Conservation (phyloP, 768 basidiomycete genomes). For the Calocybe cyanea region DNA sequence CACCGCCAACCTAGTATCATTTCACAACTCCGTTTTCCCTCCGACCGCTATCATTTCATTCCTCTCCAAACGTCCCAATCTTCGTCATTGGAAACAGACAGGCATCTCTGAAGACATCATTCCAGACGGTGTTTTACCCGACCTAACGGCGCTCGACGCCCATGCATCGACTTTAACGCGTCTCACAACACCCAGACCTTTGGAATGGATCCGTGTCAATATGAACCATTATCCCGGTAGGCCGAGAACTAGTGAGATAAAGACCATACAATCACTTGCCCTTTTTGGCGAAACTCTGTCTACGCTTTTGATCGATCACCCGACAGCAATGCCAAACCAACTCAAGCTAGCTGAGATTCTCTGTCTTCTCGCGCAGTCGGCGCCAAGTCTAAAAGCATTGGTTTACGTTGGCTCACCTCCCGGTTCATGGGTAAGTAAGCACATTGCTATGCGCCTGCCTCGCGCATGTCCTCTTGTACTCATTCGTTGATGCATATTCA, state of each 20-base stretch:
- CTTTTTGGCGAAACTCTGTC: constrained; percentile 12
- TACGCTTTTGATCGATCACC: constrained; percentile 9
- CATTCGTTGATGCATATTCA: no score
- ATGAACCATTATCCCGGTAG: constrained; percentile 5
- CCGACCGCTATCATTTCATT: constrained; percentile 15
- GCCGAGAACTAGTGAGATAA: constrained; percentile 1
- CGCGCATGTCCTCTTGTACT: no score
- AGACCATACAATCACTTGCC: constrained; percentile 9
- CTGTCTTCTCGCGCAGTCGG: constrained; percentile 1
- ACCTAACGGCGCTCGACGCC: constrained; percentile 12
- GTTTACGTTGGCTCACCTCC: not conserved
- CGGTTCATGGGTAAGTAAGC: no score
- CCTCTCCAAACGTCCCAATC: constrained; percentile 9
- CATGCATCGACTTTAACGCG: constrained; percentile 12
- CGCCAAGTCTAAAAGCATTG: constrained; percentile 1
- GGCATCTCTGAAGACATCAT: constrained; percentile 9
- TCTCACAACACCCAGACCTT: constrained; percentile 11
- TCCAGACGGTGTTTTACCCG: constrained; percentile 10
- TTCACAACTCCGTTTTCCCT: constrained; percentile 19
- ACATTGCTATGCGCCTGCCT: no score
- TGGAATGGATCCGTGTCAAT: constrained; percentile 10
- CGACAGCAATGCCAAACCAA: not conserved
- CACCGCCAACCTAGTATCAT: constrained; percentile 10
- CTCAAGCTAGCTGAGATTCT: constrained; percentile 4
- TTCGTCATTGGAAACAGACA: constrained; percentile 16